phyloP scores from a whole-genome alignment of 2,329 filamentous ascomycete genomes.

The Mariannaea sp. region DNA sequence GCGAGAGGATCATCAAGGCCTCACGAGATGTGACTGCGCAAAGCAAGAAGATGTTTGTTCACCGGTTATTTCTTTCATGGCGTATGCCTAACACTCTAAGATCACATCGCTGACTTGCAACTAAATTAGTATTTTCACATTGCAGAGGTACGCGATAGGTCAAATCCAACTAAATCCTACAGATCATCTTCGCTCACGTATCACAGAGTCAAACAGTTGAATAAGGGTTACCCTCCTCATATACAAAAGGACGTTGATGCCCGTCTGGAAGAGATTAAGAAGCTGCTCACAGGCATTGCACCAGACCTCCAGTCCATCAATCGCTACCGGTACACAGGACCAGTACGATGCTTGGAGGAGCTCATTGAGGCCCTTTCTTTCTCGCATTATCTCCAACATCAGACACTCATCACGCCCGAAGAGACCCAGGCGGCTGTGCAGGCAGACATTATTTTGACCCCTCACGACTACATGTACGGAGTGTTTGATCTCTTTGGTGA shows the following conservation, averaged over 20 bases:
- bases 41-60: slow-evolving; percentile 88
- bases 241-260: slow-evolving; percentile 72
- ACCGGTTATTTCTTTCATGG: not conserved
- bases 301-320: slow-evolving; percentile 79
- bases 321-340: slow-evolving; percentile 77
- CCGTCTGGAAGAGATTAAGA: slow-evolving; percentile 72
- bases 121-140: slow-evolving; percentile 45
- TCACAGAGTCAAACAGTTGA: slow-evolving; percentile 65
- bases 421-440: slow-evolving; percentile 60
- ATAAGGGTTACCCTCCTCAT: slow-evolving; percentile 66
- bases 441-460: slow-evolving; percentile 66
- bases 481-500: slow-evolving; percentile 94
- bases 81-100: no score
- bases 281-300: slow-evolving; percentile 69
- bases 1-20: slow-evolving; percentile 87
- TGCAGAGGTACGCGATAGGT: slow-evolving; percentile 44
- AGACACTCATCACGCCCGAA: slow-evolving; percentile 71
- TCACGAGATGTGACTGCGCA: slow-evolving; percentile 90
- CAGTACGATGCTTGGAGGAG: slow-evolving; percentile 89
- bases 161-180: slow-evolving; percentile 7
- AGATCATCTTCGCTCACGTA: slow-evolving; percentile 29
- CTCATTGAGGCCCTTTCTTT: slow-evolving; percentile 92
- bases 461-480: slow-evolving; percentile 87
- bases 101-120: slow-evolving; percentile 5
- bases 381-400: slow-evolving; percentile 80